phyloP scores from a whole-genome alignment of 192 early-diverging fungal genomes.

The Coemansia asiatica region DNA sequence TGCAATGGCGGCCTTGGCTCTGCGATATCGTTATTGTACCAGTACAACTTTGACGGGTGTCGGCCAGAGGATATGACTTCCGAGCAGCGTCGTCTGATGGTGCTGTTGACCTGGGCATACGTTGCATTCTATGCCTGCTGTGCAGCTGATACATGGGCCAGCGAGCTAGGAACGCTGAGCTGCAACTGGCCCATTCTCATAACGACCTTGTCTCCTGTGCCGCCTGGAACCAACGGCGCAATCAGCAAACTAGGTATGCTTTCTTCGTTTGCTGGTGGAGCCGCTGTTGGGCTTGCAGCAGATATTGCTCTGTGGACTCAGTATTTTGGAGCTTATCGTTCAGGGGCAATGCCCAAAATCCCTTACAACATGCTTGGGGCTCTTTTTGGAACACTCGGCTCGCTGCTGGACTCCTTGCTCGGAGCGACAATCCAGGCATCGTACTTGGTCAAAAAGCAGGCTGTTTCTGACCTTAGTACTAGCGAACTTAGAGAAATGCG shows the following conservation, averaged over 20 bases:
- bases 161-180: slow-evolving; percentile 84
- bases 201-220: slow-evolving; percentile 75
- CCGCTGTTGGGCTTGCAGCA: slow-evolving; percentile 65
- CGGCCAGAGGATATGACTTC: slow-evolving; percentile 24
- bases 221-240: slow-evolving; percentile 91
- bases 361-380: slow-evolving; percentile 59
- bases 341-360: slow-evolving; percentile 29
- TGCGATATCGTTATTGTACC: slow-evolving; percentile 44
- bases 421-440: slow-evolving; percentile 77
- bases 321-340: slow-evolving; percentile 39
- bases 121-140: slow-evolving; percentile 67
- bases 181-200: slow-evolving; percentile 75
- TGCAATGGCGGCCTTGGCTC: slow-evolving; percentile 57
- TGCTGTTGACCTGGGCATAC: slow-evolving; percentile 57
- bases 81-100: slow-evolving; percentile 30
- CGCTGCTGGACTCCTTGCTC: slow-evolving; percentile 77
- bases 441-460: slow-evolving; percentile 61
- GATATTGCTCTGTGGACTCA: slow-evolving; percentile 58
- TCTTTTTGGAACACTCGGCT: slow-evolving; percentile 71
- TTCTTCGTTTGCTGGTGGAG: slow-evolving; percentile 76
- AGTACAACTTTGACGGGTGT: slow-evolving; percentile 38
- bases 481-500: slow-evolving; percentile 48
- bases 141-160: slow-evolving; percentile 78
- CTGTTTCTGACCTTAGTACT: slow-evolving; percentile 58
- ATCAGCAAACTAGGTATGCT: slow-evolving; percentile 70